These are phyloP conservation scores for Goffeauzyma gilvescens DNA, from an alignment of 768 basidiomycete genomes.

Conservation along the genomic window DNA sequence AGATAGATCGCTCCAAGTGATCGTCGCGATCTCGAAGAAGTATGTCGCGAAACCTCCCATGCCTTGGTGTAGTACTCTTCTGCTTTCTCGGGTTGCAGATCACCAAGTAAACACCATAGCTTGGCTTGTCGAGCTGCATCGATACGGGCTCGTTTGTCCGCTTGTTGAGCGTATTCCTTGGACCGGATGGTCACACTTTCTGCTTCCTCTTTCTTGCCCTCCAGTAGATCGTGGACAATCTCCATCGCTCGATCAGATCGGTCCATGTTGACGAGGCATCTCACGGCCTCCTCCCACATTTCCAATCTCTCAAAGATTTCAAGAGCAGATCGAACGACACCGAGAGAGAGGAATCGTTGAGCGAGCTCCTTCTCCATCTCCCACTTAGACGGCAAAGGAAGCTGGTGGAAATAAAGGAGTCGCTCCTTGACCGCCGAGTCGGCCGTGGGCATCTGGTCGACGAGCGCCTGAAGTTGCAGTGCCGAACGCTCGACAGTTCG, in stretches of 20 bases:
- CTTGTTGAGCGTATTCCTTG: slow-evolving; percentile 9
- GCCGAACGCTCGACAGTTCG: slow-evolving; percentile 84
- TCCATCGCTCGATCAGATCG: slow-evolving; percentile 53
- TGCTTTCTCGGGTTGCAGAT: slow-evolving; percentile 46
- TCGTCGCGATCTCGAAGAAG: slow-evolving; percentile 77
- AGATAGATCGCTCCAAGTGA: slow-evolving; percentile 75
- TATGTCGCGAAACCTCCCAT: slow-evolving; percentile 60
- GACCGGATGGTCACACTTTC: slow-evolving; percentile 43
- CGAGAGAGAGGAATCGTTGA: slow-evolving; percentile 57
- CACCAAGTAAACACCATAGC: slow-evolving; percentile 84
- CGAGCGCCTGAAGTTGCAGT: slow-evolving; percentile 79
- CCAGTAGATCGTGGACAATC: slow-evolving; percentile 68
- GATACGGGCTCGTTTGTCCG: slow-evolving; percentile 26
- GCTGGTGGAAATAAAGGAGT: slow-evolving; percentile 56
- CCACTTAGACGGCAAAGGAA: slow-evolving; percentile 78
- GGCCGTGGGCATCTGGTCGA: slow-evolving; percentile 87
- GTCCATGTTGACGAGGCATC: slow-evolving; percentile 69
- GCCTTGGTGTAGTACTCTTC: slow-evolving; percentile 59
- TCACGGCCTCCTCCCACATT: slow-evolving; percentile 96
- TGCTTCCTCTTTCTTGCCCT: slow-evolving; percentile 64
- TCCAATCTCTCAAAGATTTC: slow-evolving; percentile 86
- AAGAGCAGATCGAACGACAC: slow-evolving; percentile 72
- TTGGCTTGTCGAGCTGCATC: slow-evolving; percentile 67
- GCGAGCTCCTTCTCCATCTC: slow-evolving; percentile 84
- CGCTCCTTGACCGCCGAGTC: slow-evolving; percentile 59